Evolutionary conservation across 805 yeast genomes (phyloP).

Genomic region (Spathaspora gorwiae): DNA sequence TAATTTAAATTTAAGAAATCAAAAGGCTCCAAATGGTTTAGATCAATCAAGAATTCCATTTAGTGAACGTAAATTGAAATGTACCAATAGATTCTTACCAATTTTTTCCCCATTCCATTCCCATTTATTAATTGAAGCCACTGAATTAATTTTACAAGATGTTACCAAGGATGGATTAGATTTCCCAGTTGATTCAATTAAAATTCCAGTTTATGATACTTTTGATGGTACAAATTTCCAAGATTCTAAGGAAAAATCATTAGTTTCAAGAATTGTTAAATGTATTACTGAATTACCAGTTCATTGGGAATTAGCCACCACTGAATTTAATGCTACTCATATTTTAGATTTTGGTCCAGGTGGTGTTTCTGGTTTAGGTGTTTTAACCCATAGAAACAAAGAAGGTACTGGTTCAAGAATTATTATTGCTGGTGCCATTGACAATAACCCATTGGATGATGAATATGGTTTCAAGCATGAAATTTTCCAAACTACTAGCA

Average conservation of each 20-base stretch:
- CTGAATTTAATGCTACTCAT: constrained; percentile 71
- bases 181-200: constrained; percentile 51
- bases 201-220: constrained; percentile 90
- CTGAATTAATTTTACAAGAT: constrained; percentile 61
- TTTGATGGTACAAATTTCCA: constrained; percentile 78
- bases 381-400: constrained; percentile 92
- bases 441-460: constrained; percentile 56
- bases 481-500: constrained; percentile 63
- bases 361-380: constrained; percentile 95
- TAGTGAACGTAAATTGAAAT: constrained; percentile 90
- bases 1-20: constrained; percentile 85
- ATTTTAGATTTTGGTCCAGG: constrained; percentile 98
- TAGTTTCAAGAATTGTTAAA: constrained; percentile 67
- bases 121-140: constrained; percentile 72
- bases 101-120: constrained; percentile 97
- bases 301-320: constrained; percentile 89
- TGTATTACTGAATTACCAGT: constrained; percentile 88
- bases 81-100: constrained; percentile 91
- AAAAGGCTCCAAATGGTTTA: constrained; percentile 89
- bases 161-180: constrained; percentile 52
- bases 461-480: constrained; percentile 97
- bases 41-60: constrained; percentile 93
- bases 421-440: constrained; percentile 89
- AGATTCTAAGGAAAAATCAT: constrained; percentile 37
- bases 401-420: constrained; percentile 98